Conservation (phyloP, 176 grass and related monocot species). For the Lolium multiflorum region DNA sequence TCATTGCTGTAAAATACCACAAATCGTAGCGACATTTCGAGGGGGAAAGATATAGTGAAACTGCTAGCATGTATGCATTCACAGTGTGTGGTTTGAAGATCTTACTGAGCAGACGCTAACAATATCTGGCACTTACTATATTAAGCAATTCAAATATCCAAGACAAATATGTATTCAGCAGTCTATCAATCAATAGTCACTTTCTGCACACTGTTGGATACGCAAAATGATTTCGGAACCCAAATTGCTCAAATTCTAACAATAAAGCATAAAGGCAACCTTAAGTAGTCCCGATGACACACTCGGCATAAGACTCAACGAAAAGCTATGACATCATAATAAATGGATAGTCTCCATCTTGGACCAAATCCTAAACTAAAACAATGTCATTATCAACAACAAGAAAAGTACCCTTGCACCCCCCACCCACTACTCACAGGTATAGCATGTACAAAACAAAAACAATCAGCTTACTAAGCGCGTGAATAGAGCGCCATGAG, state of each 20-base stretch:
- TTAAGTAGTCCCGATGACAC: neutral
- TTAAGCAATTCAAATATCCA: neutral
- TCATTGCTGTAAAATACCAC: constrained; percentile 11
- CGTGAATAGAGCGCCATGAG: too few species aligned
- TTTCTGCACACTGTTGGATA: neutral
- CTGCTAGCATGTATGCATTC: constrained; percentile 20
- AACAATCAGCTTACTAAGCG: neutral
- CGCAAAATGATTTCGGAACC: neutral
- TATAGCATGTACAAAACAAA: neutral
- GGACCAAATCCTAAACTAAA: neutral
- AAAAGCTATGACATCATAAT: constrained; percentile 3
- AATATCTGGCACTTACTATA: constrained; percentile 4
- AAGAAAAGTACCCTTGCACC: neutral
- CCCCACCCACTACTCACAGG: neutral
- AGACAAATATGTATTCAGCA: constrained; percentile 28
- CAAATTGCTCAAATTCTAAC: neutral
- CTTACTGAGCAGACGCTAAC: constrained; percentile 14
- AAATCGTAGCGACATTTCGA: neutral
- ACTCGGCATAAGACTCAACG: neutral
- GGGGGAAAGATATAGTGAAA: neutral
- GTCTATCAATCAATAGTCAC: neutral
- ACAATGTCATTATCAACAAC: neutral
- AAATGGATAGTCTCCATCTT: constrained; percentile 18
- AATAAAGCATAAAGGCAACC: neutral
- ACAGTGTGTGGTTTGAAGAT: neutral